phyloP scores from a whole-genome alignment of 345 rosid genomes.

The Salix viminalis region DNA sequence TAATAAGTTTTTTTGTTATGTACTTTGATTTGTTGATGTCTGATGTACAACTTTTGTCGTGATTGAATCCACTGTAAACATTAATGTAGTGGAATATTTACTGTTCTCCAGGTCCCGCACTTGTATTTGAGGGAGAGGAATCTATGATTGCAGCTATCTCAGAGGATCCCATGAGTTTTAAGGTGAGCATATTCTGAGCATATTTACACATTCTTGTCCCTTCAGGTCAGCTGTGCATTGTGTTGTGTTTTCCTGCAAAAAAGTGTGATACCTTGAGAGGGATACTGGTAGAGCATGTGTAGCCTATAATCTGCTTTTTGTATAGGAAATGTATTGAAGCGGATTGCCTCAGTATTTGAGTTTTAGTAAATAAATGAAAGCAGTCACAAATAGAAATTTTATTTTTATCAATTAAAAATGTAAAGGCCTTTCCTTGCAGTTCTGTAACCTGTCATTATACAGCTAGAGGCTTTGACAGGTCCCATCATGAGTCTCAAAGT shows the following conservation, averaged over 20 bases:
- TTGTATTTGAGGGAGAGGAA: constrained; percentile 97
- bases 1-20: constrained; percentile 15
- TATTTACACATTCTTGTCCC: background rate
- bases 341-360: background rate
- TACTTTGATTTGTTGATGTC: background rate
- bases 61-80: background rate
- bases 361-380: no score
- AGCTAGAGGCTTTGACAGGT: background rate
- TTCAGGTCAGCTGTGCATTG: background rate
- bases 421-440: background rate
- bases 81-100: constrained; percentile 3
- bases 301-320: background rate
- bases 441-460: background rate
- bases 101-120: constrained; percentile 77
- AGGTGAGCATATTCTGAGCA: constrained; percentile 43
- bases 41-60: background rate
- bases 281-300: background rate
- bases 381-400: background rate
- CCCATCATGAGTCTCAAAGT: background rate
- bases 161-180: constrained; percentile 70
- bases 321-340: background rate
- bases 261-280: background rate
- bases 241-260: background rate
- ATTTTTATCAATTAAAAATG: no score
- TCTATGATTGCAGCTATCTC: constrained; percentile 84